Evolutionary conservation across 192 early-diverging fungal species (phyloP).

Genomic region (Backusella tarrabulga): DNA sequence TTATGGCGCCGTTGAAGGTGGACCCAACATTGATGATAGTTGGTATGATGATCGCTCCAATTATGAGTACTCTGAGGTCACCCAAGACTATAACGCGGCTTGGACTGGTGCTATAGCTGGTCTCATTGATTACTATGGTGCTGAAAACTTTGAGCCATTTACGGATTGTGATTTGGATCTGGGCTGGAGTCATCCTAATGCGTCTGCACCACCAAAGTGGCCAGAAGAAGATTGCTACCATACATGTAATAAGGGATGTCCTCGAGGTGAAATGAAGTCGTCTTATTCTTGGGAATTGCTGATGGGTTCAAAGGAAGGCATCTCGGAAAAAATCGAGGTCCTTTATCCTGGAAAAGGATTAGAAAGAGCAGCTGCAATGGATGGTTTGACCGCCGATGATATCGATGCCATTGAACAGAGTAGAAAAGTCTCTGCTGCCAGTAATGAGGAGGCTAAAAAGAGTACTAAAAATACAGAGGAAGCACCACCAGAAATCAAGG

Average conservation of each 20-base stretch:
- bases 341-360: slow-evolving; percentile 27
- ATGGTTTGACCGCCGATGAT: slow-evolving; percentile 9
- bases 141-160: slow-evolving; percentile 33
- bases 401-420: background rate
- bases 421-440: background rate
- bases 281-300: slow-evolving; percentile 33
- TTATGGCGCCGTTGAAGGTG: slow-evolving; percentile 58
- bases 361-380: slow-evolving; percentile 5
- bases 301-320: slow-evolving; percentile 8
- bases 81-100: slow-evolving; percentile 40
- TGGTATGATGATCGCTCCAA: slow-evolving; percentile 49
- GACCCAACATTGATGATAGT: slow-evolving; percentile 52
- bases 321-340: background rate
- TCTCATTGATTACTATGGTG: slow-evolving; percentile 39
- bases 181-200: slow-evolving; percentile 39
- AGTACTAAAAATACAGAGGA: background rate
- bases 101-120: slow-evolving; percentile 41
- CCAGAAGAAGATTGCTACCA: slow-evolving; percentile 40
- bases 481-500: background rate
- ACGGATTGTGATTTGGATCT: slow-evolving; percentile 38
- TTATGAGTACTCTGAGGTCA: slow-evolving; percentile 55
- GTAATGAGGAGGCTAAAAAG: background rate
- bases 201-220: slow-evolving; percentile 32
- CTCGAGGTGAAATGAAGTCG: slow-evolving; percentile 32
- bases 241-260: slow-evolving; percentile 40